Percentiles rank a stretch among this genome's conserved stretches.
Evolutionary conservation across 2,329 filamentous ascomycete genomes (phyloP).

Genomic region (Exophiala calicioides): DNA sequence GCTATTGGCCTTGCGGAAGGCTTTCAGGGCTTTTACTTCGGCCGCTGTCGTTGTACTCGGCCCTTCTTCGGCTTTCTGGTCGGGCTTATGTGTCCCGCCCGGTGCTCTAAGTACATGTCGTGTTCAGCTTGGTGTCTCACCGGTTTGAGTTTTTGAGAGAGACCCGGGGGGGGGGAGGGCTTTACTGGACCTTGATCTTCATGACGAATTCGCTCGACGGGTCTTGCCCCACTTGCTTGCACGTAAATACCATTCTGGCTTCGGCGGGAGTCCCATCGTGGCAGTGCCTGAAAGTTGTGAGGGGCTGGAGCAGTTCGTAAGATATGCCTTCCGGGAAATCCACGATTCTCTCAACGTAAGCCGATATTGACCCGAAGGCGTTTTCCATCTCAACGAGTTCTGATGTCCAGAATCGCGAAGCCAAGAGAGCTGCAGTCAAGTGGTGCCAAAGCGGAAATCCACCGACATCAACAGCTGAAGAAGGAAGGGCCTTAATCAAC

Average conservation of each 20-base stretch:
- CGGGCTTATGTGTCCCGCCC: conserved; percentile 11
- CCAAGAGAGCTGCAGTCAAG: too few relatives aligned
- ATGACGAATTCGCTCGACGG: conserved; percentile 27
- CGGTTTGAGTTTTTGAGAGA: conserved; percentile 4
- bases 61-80: conserved; percentile 12
- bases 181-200: conserved; percentile 30
- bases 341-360: conserved; percentile 22
- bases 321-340: conserved; percentile 17
- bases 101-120: conserved; percentile 13
- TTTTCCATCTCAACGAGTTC: too few relatives aligned
- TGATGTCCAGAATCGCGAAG: too few relatives aligned
- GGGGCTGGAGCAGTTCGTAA: conserved; percentile 23
- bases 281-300: conserved; percentile 28
- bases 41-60: conserved; percentile 28
- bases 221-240: too few relatives aligned
- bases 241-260: conserved; percentile 27
- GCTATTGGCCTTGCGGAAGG: conserved; percentile 22
- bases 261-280: conserved; percentile 29
- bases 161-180: not conserved
- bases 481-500: too few relatives aligned
- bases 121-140: not conserved
- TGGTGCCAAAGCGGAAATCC: too few relatives aligned
- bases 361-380: too few relatives aligned
- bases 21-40: conserved; percentile 30
- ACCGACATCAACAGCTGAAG: too few relatives aligned